phyloP scores from a whole-genome alignment of 805 yeast species.

The Yueomyces sp. region DNA sequence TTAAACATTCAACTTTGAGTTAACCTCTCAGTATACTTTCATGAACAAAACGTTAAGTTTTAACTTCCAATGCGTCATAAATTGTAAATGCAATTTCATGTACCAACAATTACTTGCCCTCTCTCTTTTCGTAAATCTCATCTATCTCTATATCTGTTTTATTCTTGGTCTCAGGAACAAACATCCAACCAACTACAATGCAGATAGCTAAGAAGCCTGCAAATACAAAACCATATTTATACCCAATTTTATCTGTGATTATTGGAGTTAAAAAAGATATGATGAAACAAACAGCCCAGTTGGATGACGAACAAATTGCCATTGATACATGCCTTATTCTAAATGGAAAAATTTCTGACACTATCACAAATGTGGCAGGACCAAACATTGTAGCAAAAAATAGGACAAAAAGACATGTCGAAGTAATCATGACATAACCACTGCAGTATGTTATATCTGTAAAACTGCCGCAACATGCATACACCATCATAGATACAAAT shows the following conservation, averaged over 20 bases:
- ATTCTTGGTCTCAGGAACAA: conserved; percentile 53
- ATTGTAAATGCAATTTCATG: too few relatives aligned
- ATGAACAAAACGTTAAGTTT: too few relatives aligned
- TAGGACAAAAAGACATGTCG: conserved; percentile 51
- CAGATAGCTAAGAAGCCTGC: conserved; percentile 42
- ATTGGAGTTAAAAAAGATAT: conserved; percentile 60
- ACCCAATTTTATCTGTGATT: conserved; percentile 47
- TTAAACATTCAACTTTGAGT: too few relatives aligned
- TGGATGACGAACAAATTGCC: conserved; percentile 52
- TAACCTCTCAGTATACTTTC: too few relatives aligned
- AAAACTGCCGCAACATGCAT: conserved; percentile 47
- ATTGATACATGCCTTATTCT: conserved; percentile 47
- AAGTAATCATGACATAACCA: conserved; percentile 49
- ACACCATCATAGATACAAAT: conserved; percentile 45
- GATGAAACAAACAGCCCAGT: conserved; percentile 53
- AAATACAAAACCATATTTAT: conserved; percentile 50
- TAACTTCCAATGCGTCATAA: too few relatives aligned
- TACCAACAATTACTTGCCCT: neutral
- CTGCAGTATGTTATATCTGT: conserved; percentile 30
- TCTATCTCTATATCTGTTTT: conserved; percentile 51
- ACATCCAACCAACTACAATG: conserved; percentile 42
- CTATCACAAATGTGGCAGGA: conserved; percentile 52
- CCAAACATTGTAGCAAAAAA: conserved; percentile 67
- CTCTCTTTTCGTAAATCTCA: conserved; percentile 24
- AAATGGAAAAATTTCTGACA: conserved; percentile 56